Conservation (phyloP, 2,329 filamentous ascomycete species). For the Albifimbria verrucaria region DNA sequence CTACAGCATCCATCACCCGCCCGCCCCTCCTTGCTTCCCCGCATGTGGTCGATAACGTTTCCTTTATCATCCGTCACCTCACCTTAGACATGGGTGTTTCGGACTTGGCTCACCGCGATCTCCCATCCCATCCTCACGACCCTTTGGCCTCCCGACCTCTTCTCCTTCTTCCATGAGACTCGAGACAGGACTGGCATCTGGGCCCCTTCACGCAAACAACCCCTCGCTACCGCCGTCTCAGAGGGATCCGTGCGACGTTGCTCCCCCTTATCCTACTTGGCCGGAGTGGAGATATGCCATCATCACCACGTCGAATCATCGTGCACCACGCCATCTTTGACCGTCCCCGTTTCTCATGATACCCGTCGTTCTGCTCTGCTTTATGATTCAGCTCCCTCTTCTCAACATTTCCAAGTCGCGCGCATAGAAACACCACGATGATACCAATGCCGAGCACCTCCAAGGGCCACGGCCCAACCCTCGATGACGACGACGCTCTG, state of each 20-base stretch:
- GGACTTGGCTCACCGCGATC: too few relatives aligned
- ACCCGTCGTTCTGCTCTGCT: neutral
- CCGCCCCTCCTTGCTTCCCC: too few relatives aligned
- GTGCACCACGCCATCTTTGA: neutral
- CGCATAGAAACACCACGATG: constrained; percentile 12
- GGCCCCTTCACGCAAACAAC: too few relatives aligned
- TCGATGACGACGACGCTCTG: constrained; percentile 17
- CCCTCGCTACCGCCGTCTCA: too few relatives aligned
- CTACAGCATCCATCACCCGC: too few relatives aligned
- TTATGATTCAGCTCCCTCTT: neutral
- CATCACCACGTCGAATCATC: neutral
- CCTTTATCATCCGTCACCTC: neutral
- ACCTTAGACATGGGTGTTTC: neutral
- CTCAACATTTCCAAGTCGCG: neutral
- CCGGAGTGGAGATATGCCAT: neutral
- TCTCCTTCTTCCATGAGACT: too few relatives aligned
- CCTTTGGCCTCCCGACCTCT: neutral
- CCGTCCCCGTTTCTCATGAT: neutral
- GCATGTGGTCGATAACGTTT: too few relatives aligned
- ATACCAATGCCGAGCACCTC: constrained; percentile 20
- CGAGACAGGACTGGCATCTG: too few relatives aligned
- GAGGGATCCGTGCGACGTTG: neutral
- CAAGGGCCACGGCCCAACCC: constrained; percentile 10
- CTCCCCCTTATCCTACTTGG: neutral
- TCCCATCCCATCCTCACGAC: neutral